Evolutionary conservation across 257 asterid genomes (phyloP).

Genomic region (Vinca minor): DNA sequence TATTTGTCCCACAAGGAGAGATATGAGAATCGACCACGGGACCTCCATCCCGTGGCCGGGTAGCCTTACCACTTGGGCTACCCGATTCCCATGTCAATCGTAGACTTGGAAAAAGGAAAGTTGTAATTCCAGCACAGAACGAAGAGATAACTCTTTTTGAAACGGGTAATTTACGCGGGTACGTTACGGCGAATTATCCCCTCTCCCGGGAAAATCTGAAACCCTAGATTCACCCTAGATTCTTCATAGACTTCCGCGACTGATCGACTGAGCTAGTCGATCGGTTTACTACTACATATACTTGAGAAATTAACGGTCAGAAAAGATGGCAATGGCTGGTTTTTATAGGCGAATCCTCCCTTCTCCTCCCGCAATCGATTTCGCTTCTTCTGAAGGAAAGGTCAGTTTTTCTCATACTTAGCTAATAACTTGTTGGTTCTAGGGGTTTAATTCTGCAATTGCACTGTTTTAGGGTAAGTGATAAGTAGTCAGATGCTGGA

Average conservation of each 20-base stretch:
- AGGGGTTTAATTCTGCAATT: not conserved
- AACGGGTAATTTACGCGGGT: slow-evolving; percentile 21
- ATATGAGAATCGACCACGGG: too few species aligned
- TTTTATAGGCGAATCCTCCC: slow-evolving; percentile 81
- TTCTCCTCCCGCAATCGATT: slow-evolving; percentile 84
- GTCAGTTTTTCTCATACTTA: slow-evolving; percentile 20
- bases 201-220: not conserved
- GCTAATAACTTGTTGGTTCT: not conserved
- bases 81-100: too few species aligned
- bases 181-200: not conserved
- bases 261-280: too few species aligned
- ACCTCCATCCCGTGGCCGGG: too few species aligned
- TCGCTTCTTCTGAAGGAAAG: slow-evolving; percentile 88
- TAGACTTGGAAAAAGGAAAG: too few species aligned
- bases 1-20: too few species aligned
- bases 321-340: slow-evolving; percentile 67
- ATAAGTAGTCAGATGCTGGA: not conserved
- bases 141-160: too few species aligned
- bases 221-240: not conserved
- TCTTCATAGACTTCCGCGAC: too few species aligned
- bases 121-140: too few species aligned
- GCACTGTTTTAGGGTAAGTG: not conserved
- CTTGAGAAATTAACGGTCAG: not conserved
- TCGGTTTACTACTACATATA: not conserved
- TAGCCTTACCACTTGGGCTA: too few species aligned